Evolutionary conservation across 768 basidiomycete genomes (phyloP), one percentile per base, ranked within the genome.

Genomic region (Tricholoma saponaceum): DNA sequence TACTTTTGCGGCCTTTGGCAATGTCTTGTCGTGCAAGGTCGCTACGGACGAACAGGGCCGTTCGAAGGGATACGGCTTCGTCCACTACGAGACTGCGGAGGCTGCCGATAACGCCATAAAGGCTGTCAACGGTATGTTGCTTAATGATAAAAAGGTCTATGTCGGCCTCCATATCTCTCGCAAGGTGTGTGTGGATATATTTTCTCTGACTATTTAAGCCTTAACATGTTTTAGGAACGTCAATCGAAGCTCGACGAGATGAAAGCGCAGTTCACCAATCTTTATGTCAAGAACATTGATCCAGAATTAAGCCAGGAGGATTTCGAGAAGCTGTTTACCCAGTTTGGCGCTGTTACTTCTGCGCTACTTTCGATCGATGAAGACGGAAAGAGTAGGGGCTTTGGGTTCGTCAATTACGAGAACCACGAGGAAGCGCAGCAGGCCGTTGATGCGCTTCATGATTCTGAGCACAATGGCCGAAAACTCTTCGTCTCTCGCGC

Each of bases 61-160:
- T 66, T 95, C 95, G 64, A 93, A 92, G 73, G 97, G 97, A 61
- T 99, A 98, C 70, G 97, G 96, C 41, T 99, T 96, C 74, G 97
- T 99, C 57, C 97, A 99, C 73, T 99, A 98, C 75, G 95, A 98
- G 77, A 97, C 95, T 56, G 90, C 90, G 51, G 97, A 98, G 74
- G 91, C 96, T 18, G 95, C 95, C 58, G 92, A 95, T 13, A 86
- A 83, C 52, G 97, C 97, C 63, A 98, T 99, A 83, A 95, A 97
- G 76, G 90, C 93, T 55, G 97, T 98, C 70, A 97, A 99, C 71
- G 95, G 96, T 63, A 99, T 99, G 97, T 74, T 99, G 64, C 80
- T 99, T 71, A 98, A 98, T 75, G 97, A 99, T 81, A 98, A 97
- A 79, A 98, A 98, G 80, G 97, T 99, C 64, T 99, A 88, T 66